phyloP scores from a whole-genome alignment of 1,284 basidiomycete genomes.

The Papiliotrema fonsecae region DNA sequence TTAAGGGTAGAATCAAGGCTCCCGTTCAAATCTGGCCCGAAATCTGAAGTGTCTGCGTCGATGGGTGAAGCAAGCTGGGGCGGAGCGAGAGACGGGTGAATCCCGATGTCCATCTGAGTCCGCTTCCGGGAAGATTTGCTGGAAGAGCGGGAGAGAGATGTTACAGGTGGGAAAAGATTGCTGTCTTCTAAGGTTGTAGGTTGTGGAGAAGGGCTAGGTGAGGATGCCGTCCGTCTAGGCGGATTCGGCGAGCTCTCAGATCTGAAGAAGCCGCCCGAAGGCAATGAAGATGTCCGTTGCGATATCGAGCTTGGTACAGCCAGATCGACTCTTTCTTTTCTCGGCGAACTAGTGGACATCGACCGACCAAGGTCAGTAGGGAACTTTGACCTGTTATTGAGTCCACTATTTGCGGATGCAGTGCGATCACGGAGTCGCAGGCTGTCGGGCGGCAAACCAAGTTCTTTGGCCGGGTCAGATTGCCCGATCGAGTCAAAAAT shows the following conservation, averaged over 20 bases:
- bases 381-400: neutral
- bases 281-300: neutral
- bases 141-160: neutral
- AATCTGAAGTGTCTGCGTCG: neutral
- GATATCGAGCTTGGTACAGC: neutral
- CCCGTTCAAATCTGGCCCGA: too few species aligned
- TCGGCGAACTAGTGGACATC: neutral
- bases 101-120: neutral
- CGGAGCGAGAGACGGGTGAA: neutral
- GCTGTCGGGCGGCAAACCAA: slow-evolving; percentile 33
- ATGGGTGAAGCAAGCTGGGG: neutral
- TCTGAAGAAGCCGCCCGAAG: neutral
- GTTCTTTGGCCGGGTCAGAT: slow-evolving; percentile 27
- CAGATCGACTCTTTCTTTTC: neutral
- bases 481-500: slow-evolving; percentile 35
- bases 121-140: neutral
- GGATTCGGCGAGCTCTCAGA: too few species aligned
- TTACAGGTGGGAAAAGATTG: neutral
- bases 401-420: neutral
- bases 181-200: neutral
- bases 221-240: neutral
- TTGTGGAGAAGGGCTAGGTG: neutral
- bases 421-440: slow-evolving; percentile 8
- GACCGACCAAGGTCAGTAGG: slow-evolving; percentile 6
- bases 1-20: neutral